Evolutionary conservation across 306 rosid genomes (phyloP), one percentile per base, ranked within the genome.

Genomic region (Lathyrus tuberosus): DNA sequence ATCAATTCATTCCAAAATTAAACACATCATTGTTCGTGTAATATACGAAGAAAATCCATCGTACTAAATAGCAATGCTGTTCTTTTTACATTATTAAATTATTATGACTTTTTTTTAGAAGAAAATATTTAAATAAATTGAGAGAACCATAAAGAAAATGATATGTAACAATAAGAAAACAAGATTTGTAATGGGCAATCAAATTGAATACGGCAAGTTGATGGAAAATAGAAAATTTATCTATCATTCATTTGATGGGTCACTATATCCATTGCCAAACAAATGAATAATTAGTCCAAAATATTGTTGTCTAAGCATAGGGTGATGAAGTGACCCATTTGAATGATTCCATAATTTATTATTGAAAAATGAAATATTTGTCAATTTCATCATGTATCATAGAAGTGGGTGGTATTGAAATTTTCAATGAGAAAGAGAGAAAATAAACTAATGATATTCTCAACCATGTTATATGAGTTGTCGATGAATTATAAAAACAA

Each of bases 141-240:
- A 35, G 22, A 20, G 22, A 20, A 20, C 1, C 22, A 20, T 20
- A 20, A 35, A 75, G 65, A 61, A 66, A 62, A 54, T 52, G 78
- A 73, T 74, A 69, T 71, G 57, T 56, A 77, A 70, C 74, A 20
- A 31, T 9, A 53, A 22, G 15, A 53, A 22, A 48, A 68, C 30
- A 71, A 69, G 60, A 73, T 52, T 73, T 82, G 10, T 59, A 60
- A 71, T 73, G 8, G 71, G 49, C 69, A 77, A 76, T 67, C 75
- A 70, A 82, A 78, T 75, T 67, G 71, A 74, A 78, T 76, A 78
- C 79, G 82, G 70, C 81, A 80, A 73, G 47, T 81, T 70, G 78
- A 69, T 65, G 72, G 67, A 37, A 54, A 65, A 59, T 72, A 26
- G 64, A 63, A 67, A 61, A 61, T 12, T 60, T 41, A 40, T 81